phyloP scores from a whole-genome alignment of 139 green algal species.

The Chlorella sp. region DNA sequence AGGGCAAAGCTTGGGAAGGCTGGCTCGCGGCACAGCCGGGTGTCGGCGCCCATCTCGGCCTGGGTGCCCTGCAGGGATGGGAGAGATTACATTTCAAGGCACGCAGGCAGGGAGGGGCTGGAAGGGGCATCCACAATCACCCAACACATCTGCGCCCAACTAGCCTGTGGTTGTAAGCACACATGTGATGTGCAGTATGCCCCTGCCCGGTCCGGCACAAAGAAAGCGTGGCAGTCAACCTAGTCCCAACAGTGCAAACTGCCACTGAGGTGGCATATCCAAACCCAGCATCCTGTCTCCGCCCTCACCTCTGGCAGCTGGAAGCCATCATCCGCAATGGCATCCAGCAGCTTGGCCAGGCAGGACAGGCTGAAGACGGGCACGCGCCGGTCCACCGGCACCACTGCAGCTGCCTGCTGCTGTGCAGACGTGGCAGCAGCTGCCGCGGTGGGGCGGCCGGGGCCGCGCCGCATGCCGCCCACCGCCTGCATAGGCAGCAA shows the following conservation, averaged over 20 bases:
- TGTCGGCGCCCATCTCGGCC: slow-evolving; percentile 10
- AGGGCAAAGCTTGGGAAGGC: slow-evolving; percentile 54
- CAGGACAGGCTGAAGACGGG: slow-evolving; percentile 34
- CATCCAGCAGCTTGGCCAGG: slow-evolving; percentile 20
- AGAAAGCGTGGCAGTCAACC: no score
- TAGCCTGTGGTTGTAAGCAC: no score
- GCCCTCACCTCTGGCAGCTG: background rate
- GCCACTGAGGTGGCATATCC: no score
- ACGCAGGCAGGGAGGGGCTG: no score
- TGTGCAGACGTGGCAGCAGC: background rate
- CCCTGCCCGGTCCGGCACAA: no score
- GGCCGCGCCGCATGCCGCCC: background rate
- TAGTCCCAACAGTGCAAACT: no score
- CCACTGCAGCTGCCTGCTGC: background rate
- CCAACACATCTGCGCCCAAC: no score
- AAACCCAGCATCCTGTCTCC: background rate
- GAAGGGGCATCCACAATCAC: no score
- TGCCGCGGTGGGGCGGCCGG: background rate
- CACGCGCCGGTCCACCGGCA: slow-evolving; percentile 22
- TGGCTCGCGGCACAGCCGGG: slow-evolving; percentile 41
- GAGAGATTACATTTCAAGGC: no score
- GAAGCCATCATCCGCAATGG: background rate
- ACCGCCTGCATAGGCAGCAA: slow-evolving; percentile 19
- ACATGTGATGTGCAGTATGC: no score
- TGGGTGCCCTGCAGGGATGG: background rate